phyloP scores from a whole-genome alignment of 345 rosid genomes.

The Brassica cretica region DNA sequence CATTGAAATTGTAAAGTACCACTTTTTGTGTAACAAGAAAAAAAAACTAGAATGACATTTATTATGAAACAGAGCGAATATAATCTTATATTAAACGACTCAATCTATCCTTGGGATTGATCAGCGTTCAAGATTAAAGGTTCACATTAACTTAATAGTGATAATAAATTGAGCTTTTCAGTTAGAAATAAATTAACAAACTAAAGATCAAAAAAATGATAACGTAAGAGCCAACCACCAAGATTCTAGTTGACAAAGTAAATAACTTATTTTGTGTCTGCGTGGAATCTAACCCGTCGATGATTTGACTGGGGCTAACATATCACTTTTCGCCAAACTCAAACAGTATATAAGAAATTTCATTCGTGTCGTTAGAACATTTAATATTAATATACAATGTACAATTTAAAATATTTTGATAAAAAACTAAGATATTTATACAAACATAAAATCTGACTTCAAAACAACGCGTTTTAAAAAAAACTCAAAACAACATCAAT shows the following conservation, averaged over 20 bases:
- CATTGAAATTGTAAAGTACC: too few species aligned
- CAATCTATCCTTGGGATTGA: background rate
- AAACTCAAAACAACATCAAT: background rate
- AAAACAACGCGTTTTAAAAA: background rate
- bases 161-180: background rate
- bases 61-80: too few species aligned
- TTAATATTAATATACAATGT: background rate
- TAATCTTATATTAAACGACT: background rate
- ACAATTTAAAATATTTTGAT: too few species aligned
- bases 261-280: background rate
- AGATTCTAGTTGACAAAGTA: conserved; percentile 24
- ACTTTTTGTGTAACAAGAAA: too few species aligned
- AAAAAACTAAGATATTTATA: background rate
- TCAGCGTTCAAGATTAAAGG: background rate
- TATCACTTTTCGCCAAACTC: conserved; percentile 28
- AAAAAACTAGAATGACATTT: too few species aligned
- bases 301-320: conserved; percentile 24
- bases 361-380: conserved; percentile 1
- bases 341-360: background rate
- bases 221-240: conserved; percentile 18
- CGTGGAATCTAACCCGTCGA: conserved; percentile 38
- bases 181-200: background rate
- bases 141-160: background rate
- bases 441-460: background rate
- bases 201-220: conserved; percentile 1